These are phyloP conservation scores for Trifolium pratense DNA, from an alignment of 306 rosid species.

Conservation along the genomic window DNA sequence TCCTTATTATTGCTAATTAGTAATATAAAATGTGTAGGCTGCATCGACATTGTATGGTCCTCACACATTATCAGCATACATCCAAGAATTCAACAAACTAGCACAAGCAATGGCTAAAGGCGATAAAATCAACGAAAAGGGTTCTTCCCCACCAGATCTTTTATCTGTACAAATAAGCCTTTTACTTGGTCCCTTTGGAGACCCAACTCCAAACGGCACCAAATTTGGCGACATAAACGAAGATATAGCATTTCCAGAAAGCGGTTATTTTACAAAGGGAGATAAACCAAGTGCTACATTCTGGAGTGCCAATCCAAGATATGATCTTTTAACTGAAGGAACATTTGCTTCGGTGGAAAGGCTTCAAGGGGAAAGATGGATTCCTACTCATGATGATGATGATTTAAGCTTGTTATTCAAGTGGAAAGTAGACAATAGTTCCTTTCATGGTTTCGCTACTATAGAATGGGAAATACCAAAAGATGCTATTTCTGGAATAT, in stretches of 20 bases:
- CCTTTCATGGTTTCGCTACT: slow-evolving; percentile 51
- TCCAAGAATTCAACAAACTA: slow-evolving; percentile 80
- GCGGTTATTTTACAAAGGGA: slow-evolving; percentile 62
- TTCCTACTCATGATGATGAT: slow-evolving; percentile 67
- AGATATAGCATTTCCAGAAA: slow-evolving; percentile 58
- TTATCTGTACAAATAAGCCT: slow-evolving; percentile 55
- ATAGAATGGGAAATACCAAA: slow-evolving; percentile 79
- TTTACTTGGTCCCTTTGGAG: slow-evolving; percentile 50
- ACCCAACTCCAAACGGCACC: slow-evolving; percentile 52
- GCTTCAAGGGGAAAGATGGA: slow-evolving; percentile 66
- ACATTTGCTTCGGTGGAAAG: slow-evolving; percentile 73
- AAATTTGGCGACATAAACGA: slow-evolving; percentile 73
- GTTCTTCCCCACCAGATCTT: slow-evolving; percentile 75
- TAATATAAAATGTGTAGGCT: slow-evolving; percentile 53
- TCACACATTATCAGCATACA: slow-evolving; percentile 81
- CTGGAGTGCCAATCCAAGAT: slow-evolving; percentile 81
- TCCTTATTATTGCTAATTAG: background rate
- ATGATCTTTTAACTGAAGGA: slow-evolving; percentile 79
- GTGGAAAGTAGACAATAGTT: slow-evolving; percentile 61
- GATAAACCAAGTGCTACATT: slow-evolving; percentile 63
- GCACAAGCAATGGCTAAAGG: slow-evolving; percentile 76
- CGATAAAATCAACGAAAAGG: slow-evolving; percentile 37
- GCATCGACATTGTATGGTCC: slow-evolving; percentile 92
- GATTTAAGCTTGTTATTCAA: slow-evolving; percentile 70
- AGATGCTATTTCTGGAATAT: slow-evolving; percentile 58